A percentile compares a stretch with the other conserved stretches of the same genome.
Evolutionary conservation across 352 stramenopile species (phyloP).

Genomic region (Peronosclerospora sorghi): DNA sequence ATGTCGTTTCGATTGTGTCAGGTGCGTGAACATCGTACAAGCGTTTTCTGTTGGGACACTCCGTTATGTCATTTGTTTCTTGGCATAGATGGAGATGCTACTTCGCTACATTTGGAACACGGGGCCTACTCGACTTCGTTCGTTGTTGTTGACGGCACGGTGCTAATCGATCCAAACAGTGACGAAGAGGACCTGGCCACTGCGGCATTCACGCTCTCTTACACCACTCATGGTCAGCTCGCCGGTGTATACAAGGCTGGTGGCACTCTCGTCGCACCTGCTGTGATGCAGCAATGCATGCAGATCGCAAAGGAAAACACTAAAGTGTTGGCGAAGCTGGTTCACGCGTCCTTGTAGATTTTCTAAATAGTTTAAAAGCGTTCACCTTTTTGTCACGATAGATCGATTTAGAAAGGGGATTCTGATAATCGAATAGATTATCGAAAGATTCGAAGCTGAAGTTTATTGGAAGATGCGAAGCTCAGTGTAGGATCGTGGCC

Average conservation of each 20-base stretch:
- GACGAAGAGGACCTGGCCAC: conserved; percentile 56
- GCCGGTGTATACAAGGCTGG: conserved; percentile 66
- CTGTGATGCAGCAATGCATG: conserved; percentile 52
- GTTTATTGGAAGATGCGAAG: background rate
- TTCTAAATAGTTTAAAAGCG: no score
- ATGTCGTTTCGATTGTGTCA: conserved; percentile 54
- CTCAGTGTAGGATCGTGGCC: background rate
- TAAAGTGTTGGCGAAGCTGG: conserved; percentile 24
- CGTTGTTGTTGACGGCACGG: conserved; percentile 34
- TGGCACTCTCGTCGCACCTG: conserved; percentile 30
- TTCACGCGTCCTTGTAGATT: conserved; percentile 17
- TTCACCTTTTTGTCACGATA: no score
- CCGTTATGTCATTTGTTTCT: conserved; percentile 1
- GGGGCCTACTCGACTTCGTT: conserved; percentile 58
- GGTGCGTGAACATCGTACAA: conserved; percentile 13
- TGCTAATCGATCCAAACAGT: conserved; percentile 64
- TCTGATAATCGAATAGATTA: conserved; percentile 1
- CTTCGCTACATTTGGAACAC: conserved; percentile 44
- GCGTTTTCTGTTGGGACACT: background rate
- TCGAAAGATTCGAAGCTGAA: conserved; percentile 19
- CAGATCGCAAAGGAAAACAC: conserved; percentile 35
- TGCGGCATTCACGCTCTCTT: conserved; percentile 41
- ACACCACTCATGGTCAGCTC: conserved; percentile 43
- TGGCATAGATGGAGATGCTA: conserved; percentile 34
- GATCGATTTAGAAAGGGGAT: background rate